Conservation (phyloP, 2,329 filamentous ascomycete species). For the Phaeomoniella chlamydospora region DNA sequence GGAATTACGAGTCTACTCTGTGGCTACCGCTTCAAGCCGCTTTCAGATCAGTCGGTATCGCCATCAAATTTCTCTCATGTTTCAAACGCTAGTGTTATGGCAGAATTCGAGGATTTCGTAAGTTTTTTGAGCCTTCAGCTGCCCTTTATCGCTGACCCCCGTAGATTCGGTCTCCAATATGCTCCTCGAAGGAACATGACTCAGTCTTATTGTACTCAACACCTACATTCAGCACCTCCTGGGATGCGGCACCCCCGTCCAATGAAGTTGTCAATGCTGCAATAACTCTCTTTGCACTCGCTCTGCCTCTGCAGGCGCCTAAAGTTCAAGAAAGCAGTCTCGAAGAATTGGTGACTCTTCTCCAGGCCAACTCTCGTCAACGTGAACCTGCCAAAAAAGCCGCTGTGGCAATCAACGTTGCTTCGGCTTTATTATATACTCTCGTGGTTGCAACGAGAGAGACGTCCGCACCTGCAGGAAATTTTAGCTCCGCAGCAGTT, state of each 20-base stretch:
- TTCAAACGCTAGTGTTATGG: not conserved
- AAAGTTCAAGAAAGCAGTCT: slow-evolving; percentile 94
- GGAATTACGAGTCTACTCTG: slow-evolving; percentile 76
- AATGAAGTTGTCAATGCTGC: slow-evolving; percentile 93
- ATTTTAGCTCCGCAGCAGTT: slow-evolving; percentile 59
- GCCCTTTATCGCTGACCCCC: too few species aligned
- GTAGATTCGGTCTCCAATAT: slow-evolving; percentile 33
- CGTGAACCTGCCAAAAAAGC: slow-evolving; percentile 78
- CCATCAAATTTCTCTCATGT: not conserved
- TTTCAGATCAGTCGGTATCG: not conserved
- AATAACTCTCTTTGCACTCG: slow-evolving; percentile 82
- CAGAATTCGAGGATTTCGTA: slow-evolving; percentile 1
- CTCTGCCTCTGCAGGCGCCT: slow-evolving; percentile 72
- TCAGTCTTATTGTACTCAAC: slow-evolving; percentile 61
- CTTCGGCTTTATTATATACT: slow-evolving; percentile 63
- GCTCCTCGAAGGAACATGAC: slow-evolving; percentile 48
- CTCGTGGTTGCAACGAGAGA: slow-evolving; percentile 77
- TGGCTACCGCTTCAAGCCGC: slow-evolving; percentile 40
- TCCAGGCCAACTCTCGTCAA: slow-evolving; percentile 54
- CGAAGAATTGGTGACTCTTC: slow-evolving; percentile 81
- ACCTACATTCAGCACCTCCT: slow-evolving; percentile 27
- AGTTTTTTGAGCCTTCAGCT: too few species aligned
- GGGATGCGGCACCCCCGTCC: slow-evolving; percentile 61
- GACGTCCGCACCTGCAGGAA: slow-evolving; percentile 55
- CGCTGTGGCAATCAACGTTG: slow-evolving; percentile 82